Conservation (phyloP, 768 basidiomycete genomes). For the Boletellus sp. region DNA sequence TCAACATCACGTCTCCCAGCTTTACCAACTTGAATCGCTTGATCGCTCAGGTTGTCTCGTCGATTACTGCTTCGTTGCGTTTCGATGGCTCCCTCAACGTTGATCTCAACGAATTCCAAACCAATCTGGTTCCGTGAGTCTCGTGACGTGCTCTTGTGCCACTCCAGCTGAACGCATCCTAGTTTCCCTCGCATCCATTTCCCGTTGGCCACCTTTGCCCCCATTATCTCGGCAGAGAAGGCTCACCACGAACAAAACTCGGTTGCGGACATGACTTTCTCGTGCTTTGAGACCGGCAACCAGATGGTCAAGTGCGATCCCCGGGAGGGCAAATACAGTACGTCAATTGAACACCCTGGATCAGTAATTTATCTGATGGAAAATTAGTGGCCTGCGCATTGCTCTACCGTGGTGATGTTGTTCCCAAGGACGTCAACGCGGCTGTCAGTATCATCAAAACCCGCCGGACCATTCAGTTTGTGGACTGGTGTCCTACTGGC, state of each 20-base stretch:
- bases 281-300: conserved; percentile 74
- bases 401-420: conserved; percentile 74
- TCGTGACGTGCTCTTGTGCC: background rate
- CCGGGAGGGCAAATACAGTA: conserved; percentile 74
- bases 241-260: conserved; percentile 96
- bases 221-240: conserved; percentile 91
- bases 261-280: conserved; percentile 97
- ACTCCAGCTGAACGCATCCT: conserved; percentile 1
- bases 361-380: background rate
- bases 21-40: conserved; percentile 95
- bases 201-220: conserved; percentile 95
- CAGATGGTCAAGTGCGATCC: conserved; percentile 83
- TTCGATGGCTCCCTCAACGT: conserved; percentile 65
- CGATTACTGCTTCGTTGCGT: conserved; percentile 86
- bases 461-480: conserved; percentile 74
- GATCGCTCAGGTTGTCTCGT: conserved; percentile 98
- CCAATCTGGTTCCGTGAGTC: conserved; percentile 93
- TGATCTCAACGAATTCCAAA: conserved; percentile 96
- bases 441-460: conserved; percentile 74
- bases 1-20: conserved; percentile 81
- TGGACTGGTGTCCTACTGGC: conserved; percentile 77
- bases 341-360: conserved; percentile 13
- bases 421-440: conserved; percentile 74
- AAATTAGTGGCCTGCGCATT: conserved; percentile 61
- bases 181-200: conserved; percentile 99